A percentile compares a stretch with the other conserved stretches of the same genome.
These are phyloP conservation scores for Aureobasidium musti DNA, from an alignment of 2,329 filamentous ascomycete genomes.

Conservation along the genomic window DNA sequence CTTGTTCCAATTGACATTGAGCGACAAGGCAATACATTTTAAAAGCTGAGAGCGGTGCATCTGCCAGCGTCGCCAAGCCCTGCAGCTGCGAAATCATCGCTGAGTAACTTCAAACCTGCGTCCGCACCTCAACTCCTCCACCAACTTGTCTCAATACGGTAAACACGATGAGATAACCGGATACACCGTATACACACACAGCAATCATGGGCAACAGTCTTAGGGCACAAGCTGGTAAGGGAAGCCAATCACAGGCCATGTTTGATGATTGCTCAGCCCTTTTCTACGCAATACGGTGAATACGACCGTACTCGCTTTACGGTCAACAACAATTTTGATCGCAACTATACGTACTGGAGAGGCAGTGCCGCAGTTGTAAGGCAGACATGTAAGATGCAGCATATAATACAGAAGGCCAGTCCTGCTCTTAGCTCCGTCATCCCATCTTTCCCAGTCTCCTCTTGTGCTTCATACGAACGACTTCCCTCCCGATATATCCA, in stretches of 20 bases:
- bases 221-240: neutral
- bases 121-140: neutral
- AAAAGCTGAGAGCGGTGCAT: neutral
- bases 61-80: neutral
- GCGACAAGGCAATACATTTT: too few species aligned
- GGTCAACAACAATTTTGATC: constrained; percentile 21
- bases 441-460: neutral
- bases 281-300: constrained; percentile 7
- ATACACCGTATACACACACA: neutral
- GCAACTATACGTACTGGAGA: neutral
- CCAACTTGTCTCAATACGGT: neutral
- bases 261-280: neutral
- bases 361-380: constrained; percentile 11
- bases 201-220: neutral
- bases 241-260: neutral
- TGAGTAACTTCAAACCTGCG: neutral
- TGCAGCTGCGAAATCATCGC: neutral
- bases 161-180: neutral
- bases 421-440: neutral
- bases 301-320: constrained; percentile 16
- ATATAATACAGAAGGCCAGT: neutral
- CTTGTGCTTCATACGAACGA: neutral
- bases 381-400: constrained; percentile 12
- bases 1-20: too few species aligned
- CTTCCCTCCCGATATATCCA: neutral